phyloP scores from a whole-genome alignment of 331 rosid genomes.

The Rosa hybrid region DNA sequence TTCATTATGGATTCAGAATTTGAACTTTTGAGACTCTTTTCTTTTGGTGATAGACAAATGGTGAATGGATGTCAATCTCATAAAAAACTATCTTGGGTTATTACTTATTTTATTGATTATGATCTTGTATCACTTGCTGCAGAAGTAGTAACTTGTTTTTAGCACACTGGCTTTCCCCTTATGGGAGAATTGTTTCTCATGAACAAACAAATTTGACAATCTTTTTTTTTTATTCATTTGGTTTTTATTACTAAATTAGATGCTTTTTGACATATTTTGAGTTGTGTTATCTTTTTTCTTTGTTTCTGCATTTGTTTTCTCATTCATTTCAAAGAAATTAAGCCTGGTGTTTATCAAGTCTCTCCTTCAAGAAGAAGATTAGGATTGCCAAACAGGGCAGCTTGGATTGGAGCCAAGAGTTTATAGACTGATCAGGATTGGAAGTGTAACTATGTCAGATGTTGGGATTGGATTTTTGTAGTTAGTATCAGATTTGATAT shows the following conservation, averaged over 20 bases:
- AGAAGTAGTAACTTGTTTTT: neutral
- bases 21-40: neutral
- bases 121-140: neutral
- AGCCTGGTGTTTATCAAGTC: neutral
- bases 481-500: neutral
- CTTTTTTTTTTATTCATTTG: neutral
- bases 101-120: neutral
- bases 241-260: neutral
- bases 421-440: neutral
- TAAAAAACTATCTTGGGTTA: neutral
- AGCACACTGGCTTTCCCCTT: neutral
- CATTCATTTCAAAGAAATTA: neutral
- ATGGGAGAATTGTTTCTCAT: neutral
- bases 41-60: neutral
- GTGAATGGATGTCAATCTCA: neutral
- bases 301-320: neutral
- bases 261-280: neutral
- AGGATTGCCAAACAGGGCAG: neutral
- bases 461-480: neutral
- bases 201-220: neutral
- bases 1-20: neutral
- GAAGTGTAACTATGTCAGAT: neutral
- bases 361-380: neutral
- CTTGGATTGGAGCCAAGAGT: neutral
- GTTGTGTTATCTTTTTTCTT: neutral